These are phyloP conservation scores for Pisolithus tinctorius DNA, from an alignment of 768 basidiomycete species.

Conservation along the genomic window DNA sequence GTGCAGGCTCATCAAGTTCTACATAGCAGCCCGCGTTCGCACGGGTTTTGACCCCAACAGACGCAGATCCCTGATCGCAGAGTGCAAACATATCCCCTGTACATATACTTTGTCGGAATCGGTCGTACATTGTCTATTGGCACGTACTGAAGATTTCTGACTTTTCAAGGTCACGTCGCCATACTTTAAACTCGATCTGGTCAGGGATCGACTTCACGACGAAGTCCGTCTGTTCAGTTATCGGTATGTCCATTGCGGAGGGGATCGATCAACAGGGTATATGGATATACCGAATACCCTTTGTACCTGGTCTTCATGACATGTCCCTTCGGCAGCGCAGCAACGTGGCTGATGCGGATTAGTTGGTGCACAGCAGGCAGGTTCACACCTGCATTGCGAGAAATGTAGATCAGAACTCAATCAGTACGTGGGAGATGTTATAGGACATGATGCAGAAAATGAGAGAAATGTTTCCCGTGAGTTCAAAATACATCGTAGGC, in stretches of 20 bases:
- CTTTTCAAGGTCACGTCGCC: conserved; percentile 39
- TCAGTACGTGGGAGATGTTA: background rate
- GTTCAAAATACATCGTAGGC: conserved; percentile 34
- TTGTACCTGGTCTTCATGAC: background rate
- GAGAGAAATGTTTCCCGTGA: conserved; percentile 24
- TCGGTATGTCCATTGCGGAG: conserved; percentile 12
- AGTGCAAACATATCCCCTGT: conserved; percentile 65
- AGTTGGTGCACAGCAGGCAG: background rate
- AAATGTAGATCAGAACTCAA: background rate
- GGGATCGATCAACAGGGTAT: conserved; percentile 4
- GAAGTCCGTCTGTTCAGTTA: conserved; percentile 49
- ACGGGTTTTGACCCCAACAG: background rate
- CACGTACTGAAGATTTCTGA: conserved; percentile 62
- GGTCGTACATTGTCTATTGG: conserved; percentile 2
- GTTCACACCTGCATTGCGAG: conserved; percentile 4
- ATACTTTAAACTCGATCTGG: conserved; percentile 42
- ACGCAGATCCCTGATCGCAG: conserved; percentile 34
- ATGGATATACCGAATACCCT: background rate
- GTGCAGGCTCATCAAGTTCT: conserved; percentile 51
- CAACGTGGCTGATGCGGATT: background rate
- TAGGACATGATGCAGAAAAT: conserved; percentile 7
- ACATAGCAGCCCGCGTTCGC: background rate
- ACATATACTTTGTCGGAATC: conserved; percentile 7
- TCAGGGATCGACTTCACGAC: conserved; percentile 49
- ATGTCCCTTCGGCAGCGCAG: background rate